These are phyloP conservation scores for Pichia sp. DNA, from an alignment of 1,139 yeast species.

Conservation along the genomic window DNA sequence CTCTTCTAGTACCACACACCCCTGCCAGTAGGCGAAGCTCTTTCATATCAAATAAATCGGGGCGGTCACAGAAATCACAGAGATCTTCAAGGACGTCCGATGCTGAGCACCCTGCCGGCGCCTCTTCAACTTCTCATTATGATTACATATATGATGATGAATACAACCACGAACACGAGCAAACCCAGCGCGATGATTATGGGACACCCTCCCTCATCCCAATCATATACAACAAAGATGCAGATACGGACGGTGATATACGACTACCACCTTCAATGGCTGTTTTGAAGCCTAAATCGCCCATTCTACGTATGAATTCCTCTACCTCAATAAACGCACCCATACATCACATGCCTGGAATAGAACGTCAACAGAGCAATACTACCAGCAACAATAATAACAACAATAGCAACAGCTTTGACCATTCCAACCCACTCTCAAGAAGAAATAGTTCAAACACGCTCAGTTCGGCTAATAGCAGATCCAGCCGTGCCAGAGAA, in stretches of 20 bases:
- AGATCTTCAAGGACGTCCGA: background rate
- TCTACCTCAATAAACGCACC: conserved; percentile 20
- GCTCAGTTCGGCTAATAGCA: conserved; percentile 10
- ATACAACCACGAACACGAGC: background rate
- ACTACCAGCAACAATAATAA: background rate
- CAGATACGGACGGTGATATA: conserved; percentile 14
- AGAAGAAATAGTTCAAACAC: conserved; percentile 15
- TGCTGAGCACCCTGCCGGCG: background rate
- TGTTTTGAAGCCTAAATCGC: conserved; percentile 60
- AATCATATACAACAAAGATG: background rate
- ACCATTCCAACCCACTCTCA: conserved; percentile 5
- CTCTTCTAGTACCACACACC: background rate
- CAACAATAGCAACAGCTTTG: background rate
- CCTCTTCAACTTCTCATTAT: conserved; percentile 6
- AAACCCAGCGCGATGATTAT: too few relatives aligned
- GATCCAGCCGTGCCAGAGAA: conserved; percentile 4
- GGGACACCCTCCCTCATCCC: too few relatives aligned
- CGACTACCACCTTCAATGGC: conserved; percentile 59
- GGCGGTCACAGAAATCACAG: conserved; percentile 11
- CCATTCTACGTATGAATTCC: conserved; percentile 41
- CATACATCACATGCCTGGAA: conserved; percentile 11
- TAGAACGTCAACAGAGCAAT: conserved; percentile 12
- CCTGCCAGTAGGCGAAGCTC: conserved; percentile 22
- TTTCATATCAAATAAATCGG: conserved; percentile 19
- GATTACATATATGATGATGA: conserved; percentile 13